Evolutionary conservation across 257 asterid species (phyloP).

Genomic region (Gynochthodes officinalis): DNA sequence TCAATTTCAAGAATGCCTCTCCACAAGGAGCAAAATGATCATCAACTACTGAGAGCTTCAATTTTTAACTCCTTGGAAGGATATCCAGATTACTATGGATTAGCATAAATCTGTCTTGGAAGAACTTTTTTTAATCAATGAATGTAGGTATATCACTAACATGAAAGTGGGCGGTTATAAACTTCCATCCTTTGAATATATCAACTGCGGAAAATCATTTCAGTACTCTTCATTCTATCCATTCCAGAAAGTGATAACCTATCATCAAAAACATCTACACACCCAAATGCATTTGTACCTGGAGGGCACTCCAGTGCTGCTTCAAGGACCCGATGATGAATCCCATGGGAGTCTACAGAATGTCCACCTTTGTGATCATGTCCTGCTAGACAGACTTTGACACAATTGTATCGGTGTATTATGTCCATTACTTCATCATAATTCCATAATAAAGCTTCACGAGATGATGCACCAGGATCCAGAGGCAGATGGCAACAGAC

Average conservation of each 20-base stretch:
- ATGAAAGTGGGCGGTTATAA: not conserved
- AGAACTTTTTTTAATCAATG: not conserved
- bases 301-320: constrained; percentile 96
- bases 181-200: constrained; percentile 9
- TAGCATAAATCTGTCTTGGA: not conserved
- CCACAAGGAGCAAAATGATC: not conserved
- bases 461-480: constrained; percentile 51
- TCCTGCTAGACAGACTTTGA: constrained; percentile 81
- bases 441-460: constrained; percentile 73
- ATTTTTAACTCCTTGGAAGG: not conserved
- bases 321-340: constrained; percentile 86
- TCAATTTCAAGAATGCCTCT: not conserved
- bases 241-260: constrained; percentile 56
- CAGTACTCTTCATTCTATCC: constrained; percentile 64
- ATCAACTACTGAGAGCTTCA: not conserved
- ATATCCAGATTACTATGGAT: not conserved
- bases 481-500: constrained; percentile 82
- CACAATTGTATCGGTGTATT: constrained; percentile 68
- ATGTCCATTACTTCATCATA: constrained; percentile 86
- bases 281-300: constrained; percentile 70
- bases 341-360: constrained; percentile 63
- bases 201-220: constrained; percentile 51
- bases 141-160: not conserved
- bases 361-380: constrained; percentile 81
- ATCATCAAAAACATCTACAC: constrained; percentile 61